Evolutionary conservation across 495 filamentous ascomycete genomes (phyloP).

Genomic region (Lophium mytilinum): DNA sequence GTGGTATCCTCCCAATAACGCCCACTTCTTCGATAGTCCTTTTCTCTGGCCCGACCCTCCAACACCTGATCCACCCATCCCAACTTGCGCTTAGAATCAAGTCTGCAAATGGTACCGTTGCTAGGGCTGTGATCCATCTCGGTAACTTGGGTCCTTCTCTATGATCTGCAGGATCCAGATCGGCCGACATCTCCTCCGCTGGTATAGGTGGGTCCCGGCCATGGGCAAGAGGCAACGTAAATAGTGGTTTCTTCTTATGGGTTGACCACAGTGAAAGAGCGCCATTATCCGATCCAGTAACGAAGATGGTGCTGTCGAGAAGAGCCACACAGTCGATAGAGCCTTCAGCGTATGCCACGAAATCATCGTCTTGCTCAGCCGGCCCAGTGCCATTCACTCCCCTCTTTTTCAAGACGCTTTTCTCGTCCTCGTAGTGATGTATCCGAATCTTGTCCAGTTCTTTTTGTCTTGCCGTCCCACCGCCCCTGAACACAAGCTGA

Average conservation of each 20-base stretch:
- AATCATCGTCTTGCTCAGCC: conserved; percentile 1
- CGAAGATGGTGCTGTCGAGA: conserved; percentile 81
- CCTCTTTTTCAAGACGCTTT: conserved; percentile 17
- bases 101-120: conserved; percentile 79
- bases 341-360: conserved; percentile 59
- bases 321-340: conserved; percentile 85
- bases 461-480: conserved; percentile 49
- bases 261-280: conserved; percentile 77
- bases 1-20: conserved; percentile 42
- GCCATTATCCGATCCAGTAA: conserved; percentile 90
- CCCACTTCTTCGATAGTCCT: conserved; percentile 61
- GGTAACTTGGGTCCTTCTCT: conserved; percentile 49
- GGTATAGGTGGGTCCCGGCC: conserved; percentile 63
- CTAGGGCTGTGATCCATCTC: conserved; percentile 82
- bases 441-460: conserved; percentile 34
- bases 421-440: conserved; percentile 9
- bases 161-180: conserved; percentile 46
- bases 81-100: conserved; percentile 83
- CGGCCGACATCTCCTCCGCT: conserved; percentile 60
- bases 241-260: conserved; percentile 92
- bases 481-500: conserved; percentile 89
- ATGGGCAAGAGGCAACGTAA: conserved; percentile 70
- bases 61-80: conserved; percentile 84
- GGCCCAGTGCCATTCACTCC: neutral
- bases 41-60: conserved; percentile 77